Evolutionary conservation across 768 basidiomycete genomes (phyloP).

Genomic region (Lactarius vividus): DNA sequence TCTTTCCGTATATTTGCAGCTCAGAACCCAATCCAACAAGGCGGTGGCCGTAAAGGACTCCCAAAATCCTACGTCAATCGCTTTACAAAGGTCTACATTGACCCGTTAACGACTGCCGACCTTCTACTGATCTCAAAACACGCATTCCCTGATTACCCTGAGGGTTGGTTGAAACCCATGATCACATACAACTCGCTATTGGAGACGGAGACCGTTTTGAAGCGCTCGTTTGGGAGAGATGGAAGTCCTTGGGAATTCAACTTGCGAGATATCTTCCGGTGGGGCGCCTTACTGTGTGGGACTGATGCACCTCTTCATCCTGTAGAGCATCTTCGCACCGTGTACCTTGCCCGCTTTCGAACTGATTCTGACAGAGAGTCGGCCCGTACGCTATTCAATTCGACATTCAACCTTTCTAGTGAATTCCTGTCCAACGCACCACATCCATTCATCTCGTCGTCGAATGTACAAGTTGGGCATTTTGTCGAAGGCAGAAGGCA

Average conservation of each 20-base stretch:
- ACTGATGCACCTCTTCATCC: conserved; percentile 46
- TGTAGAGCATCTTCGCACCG: conserved; percentile 57
- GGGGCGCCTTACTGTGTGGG: conserved; percentile 59
- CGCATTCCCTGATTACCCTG: conserved; percentile 61
- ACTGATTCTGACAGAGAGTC: conserved; percentile 58
- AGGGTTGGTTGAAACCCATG: conserved; percentile 62
- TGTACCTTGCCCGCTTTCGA: conserved; percentile 89
- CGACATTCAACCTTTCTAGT: conserved; percentile 42
- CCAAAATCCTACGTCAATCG: conserved; percentile 97
- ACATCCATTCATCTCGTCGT: conserved; percentile 45
- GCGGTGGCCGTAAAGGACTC: conserved; percentile 94
- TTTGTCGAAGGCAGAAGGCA: conserved; percentile 41
- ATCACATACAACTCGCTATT: conserved; percentile 76
- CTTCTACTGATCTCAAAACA: conserved; percentile 73
- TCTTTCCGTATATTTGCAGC: conserved; percentile 97
- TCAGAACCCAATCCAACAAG: conserved; percentile 94
- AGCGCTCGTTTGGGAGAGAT: conserved; percentile 66
- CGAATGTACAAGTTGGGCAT: conserved; percentile 64
- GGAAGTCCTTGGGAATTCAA: conserved; percentile 99
- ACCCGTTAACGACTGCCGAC: conserved; percentile 78
- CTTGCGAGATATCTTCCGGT: conserved; percentile 88
- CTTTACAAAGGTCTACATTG: conserved; percentile 95
- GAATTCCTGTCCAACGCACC: conserved; percentile 33
- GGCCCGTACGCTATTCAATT: conserved; percentile 53
- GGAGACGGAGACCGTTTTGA: conserved; percentile 61